These are phyloP conservation scores for Penicillium sumatraense DNA, from an alignment of 2,329 filamentous ascomycete genomes.

Conservation along the genomic window DNA sequence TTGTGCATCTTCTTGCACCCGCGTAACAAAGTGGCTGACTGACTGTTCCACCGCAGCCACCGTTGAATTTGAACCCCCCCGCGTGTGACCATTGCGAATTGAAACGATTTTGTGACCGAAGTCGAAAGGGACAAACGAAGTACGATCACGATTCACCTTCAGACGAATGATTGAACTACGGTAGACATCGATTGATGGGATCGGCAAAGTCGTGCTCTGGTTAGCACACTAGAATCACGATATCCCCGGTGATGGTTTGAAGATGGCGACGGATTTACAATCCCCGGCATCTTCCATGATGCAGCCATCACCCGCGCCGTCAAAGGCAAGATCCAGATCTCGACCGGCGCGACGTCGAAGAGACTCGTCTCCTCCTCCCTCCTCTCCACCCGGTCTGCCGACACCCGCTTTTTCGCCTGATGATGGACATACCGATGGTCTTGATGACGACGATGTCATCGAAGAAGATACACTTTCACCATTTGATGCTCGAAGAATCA, in stretches of 20 bases:
- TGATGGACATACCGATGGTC: conserved; percentile 43
- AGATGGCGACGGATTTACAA: conserved; percentile 50
- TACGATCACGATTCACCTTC: background rate
- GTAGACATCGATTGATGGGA: conserved; percentile 24
- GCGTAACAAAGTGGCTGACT: conserved; percentile 26
- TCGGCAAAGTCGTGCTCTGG: conserved; percentile 27
- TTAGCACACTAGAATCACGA: conserved; percentile 22
- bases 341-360: conserved; percentile 67
- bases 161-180: conserved; percentile 25
- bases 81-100: background rate
- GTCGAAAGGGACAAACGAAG: too few species aligned
- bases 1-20: conserved; percentile 25
- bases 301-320: conserved; percentile 69
- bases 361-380: conserved; percentile 68
- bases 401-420: conserved; percentile 47
- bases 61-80: conserved; percentile 10
- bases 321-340: conserved; percentile 50
- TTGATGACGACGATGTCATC: conserved; percentile 39
- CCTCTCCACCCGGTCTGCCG: conserved; percentile 61
- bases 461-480: conserved; percentile 71
- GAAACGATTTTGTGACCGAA: background rate
- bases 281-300: conserved; percentile 59
- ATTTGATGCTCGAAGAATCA: conserved; percentile 89
- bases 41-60: conserved; percentile 21
- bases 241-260: conserved; percentile 24